Evolutionary conservation across 257 asterid species (phyloP).

Genomic region (Anisodus tanguticus): DNA sequence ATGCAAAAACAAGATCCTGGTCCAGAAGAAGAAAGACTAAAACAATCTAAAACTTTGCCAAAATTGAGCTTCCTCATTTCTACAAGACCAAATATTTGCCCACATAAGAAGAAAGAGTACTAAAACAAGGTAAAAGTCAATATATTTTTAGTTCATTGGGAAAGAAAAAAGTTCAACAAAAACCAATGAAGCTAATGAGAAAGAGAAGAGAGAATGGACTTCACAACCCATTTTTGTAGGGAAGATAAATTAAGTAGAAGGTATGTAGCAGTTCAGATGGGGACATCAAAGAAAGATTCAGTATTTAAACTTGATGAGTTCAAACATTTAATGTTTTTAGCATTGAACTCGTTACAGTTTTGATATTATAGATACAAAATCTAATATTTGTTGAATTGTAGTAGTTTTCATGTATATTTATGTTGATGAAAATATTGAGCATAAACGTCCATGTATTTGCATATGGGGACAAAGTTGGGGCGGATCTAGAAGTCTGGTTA

Average conservation of each 20-base stretch:
- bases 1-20: conserved; percentile 47
- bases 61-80: conserved; percentile 52
- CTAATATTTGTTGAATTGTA: background rate
- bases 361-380: too few species aligned
- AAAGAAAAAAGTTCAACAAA: background rate
- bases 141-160: background rate
- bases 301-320: too few species aligned
- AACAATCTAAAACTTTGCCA: conserved; percentile 46
- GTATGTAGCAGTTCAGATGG: background rate
- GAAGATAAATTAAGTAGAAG: background rate
- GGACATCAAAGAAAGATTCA: background rate
- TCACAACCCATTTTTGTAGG: conserved; percentile 5
- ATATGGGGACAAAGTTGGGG: background rate
- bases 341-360: too few species aligned
- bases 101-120: conserved; percentile 33
- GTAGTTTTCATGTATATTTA: background rate
- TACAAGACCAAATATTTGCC: background rate
- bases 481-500: background rate
- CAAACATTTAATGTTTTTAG: too few species aligned
- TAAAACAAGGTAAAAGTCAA: conserved; percentile 28
- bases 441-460: background rate
- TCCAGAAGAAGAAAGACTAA: conserved; percentile 39
- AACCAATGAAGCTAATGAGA: background rate
- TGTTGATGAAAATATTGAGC: background rate
- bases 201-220: background rate